A percentile compares a stretch with the other conserved stretches of the same genome.
Evolutionary conservation across 495 filamentous ascomycete genomes (phyloP).

Genomic region (Aspergillus biplanus): DNA sequence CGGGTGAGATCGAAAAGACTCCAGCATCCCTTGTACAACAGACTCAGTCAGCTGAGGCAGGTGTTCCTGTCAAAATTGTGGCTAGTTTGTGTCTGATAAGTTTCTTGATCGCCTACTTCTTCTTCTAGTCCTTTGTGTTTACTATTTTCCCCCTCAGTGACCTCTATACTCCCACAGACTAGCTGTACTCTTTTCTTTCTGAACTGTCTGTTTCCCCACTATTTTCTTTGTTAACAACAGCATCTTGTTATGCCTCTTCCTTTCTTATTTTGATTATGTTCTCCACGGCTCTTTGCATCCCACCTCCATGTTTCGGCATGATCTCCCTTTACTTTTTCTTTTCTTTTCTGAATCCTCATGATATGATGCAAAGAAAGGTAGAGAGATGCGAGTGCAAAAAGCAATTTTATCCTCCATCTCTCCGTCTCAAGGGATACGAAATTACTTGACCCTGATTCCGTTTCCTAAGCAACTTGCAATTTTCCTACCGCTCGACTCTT

Average conservation of each 20-base stretch:
- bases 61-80: conserved; percentile 85
- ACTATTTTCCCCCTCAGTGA: conserved; percentile 24
- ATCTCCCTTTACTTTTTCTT: conserved; percentile 10
- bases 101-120: conserved; percentile 92
- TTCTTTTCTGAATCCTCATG: conserved; percentile 14
- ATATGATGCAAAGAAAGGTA: conserved; percentile 17
- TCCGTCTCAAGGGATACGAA: neutral
- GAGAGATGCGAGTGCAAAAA: conserved; percentile 6
- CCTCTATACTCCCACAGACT: conserved; percentile 22
- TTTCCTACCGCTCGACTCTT: conserved; percentile 21
- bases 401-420: neutral
- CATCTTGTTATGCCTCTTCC: conserved; percentile 22
- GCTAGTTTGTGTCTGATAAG: conserved; percentile 83
- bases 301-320: conserved; percentile 2
- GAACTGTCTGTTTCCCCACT: conserved; percentile 27
- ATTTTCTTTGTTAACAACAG: conserved; percentile 25
- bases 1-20: conserved; percentile 45
- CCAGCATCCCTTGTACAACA: conserved; percentile 51
- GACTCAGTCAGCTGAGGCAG: conserved; percentile 54
- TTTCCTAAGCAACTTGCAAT: neutral
- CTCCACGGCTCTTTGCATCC: conserved; percentile 8
- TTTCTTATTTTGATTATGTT: conserved; percentile 14
- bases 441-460: conserved; percentile 7
- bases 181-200: conserved; percentile 29
- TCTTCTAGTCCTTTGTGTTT: conserved; percentile 67